Evolutionary conservation across 2,329 filamentous ascomycete species (phyloP).

Genomic region (Raffaelea albimanens): DNA sequence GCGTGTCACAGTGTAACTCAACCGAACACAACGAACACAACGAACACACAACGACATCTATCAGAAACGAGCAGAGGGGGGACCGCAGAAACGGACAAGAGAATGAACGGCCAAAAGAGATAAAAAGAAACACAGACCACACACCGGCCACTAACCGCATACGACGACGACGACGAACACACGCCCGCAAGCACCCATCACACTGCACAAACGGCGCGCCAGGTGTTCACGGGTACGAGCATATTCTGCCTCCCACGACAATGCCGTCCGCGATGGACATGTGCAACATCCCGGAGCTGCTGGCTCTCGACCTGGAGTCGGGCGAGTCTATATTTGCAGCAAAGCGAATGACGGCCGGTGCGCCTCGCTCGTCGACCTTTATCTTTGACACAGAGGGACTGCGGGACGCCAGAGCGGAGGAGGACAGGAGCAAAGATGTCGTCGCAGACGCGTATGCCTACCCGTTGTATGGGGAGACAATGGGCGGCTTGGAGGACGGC

Average conservation of each 20-base stretch:
- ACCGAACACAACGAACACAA: too few species aligned
- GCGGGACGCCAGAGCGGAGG: slow-evolving; percentile 2
- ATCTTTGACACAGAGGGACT: slow-evolving; percentile 6
- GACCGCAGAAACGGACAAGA: background rate
- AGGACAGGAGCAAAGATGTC: background rate
- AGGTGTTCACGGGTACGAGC: too few species aligned
- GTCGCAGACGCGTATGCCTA: too few species aligned
- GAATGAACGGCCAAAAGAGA: background rate
- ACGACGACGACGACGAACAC: too few species aligned
- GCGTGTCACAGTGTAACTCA: too few species aligned
- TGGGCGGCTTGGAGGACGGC: slow-evolving; percentile 5
- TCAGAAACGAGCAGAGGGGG: too few species aligned
- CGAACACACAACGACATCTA: too few species aligned
- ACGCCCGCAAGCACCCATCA: too few species aligned
- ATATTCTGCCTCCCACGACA: too few species aligned
- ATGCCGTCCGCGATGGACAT: background rate
- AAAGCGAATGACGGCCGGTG: slow-evolving; percentile 43
- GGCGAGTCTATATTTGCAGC: slow-evolving; percentile 38
- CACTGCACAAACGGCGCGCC: too few species aligned
- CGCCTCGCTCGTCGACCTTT: slow-evolving; percentile 21
- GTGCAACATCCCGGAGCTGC: slow-evolving; percentile 44
- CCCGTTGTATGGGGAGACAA: too few species aligned
- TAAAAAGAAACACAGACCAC: background rate
- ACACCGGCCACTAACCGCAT: too few species aligned
- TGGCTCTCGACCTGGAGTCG: slow-evolving; percentile 43